Evolutionary conservation across 164 flowering plant species (phyloP), one percentile per base, ranked within the genome.

Genomic region (Protea cynaroides): DNA sequence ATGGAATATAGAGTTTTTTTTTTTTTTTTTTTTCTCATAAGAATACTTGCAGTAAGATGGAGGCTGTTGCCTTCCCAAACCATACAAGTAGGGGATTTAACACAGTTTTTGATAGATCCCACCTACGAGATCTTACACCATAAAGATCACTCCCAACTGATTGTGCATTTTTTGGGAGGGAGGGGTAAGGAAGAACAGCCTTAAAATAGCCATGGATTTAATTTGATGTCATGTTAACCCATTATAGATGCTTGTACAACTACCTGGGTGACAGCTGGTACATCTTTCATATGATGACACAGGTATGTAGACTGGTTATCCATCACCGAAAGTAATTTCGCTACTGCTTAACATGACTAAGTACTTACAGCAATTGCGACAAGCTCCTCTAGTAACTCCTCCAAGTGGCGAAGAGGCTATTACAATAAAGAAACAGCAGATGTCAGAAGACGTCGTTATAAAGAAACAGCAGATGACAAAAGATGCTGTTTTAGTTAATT

Each of bases 371-470:
- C 86, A 56, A 89, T 85, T 24, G 84, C 87, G 52, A 86, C 71
- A 7, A 87, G 88, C 86, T 89, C 96, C 65, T 76, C 78, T 21
- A 87, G 77, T 65, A 87, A 79, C 70, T 86, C 96, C 77, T 90
- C 93, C 77, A 90, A 72, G 62, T 86, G 83, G 25, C 92, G 85
- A 53, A 90, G 72, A 40, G 96, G 92, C 96, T 86, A 58, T 46
- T 47, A 49, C 14, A 56, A 53, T 55, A 56, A 64, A 40, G 18
- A 66, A 13, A 43, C 40, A 43, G 14, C 38, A 66, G 57, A 36
- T 55, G 68, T 21, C 63, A 69, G 15, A 17, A 15, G n/a, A 59
- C 49, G 53, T 18, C 24, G 15, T 52, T 18, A 53, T 55, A 56
- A 64, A 40, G 18, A 66, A 13, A 43, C 40, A 43, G 14, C 38